phyloP scores from a whole-genome alignment of 345 rosid species.

The Dovyalis caffra region DNA sequence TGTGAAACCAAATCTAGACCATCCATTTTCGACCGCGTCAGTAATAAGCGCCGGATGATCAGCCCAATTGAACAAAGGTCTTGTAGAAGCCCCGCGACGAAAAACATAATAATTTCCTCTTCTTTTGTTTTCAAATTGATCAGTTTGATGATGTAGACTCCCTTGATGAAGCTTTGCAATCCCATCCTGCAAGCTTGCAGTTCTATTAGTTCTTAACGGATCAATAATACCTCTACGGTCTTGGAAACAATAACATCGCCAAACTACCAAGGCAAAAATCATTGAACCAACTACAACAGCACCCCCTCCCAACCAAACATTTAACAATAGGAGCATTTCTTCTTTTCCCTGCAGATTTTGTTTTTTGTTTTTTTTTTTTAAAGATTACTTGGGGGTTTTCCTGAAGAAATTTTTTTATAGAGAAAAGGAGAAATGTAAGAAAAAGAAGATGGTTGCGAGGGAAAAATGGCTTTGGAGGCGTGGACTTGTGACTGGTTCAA shows the following conservation, averaged over 20 bases:
- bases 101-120: constrained; percentile 48
- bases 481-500: constrained; percentile 53
- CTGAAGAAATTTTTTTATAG: background rate
- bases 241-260: constrained; percentile 43
- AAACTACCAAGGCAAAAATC: constrained; percentile 34
- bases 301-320: constrained; percentile 31
- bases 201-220: constrained; percentile 12
- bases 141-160: constrained; percentile 38
- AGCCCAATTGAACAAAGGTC: constrained; percentile 63
- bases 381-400: background rate
- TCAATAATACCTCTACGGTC: constrained; percentile 17
- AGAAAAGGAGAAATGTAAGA: background rate
- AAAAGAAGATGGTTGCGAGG: constrained; percentile 5
- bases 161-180: constrained; percentile 58
- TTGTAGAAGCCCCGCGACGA: constrained; percentile 41
- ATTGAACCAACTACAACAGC: constrained; percentile 24
- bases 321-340: constrained; percentile 47
- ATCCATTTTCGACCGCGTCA: constrained; percentile 81
- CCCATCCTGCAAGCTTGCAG: constrained; percentile 45
- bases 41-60: constrained; percentile 71
- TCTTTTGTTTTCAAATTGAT: constrained; percentile 42
- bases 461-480: constrained; percentile 10
- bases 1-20: constrained; percentile 79
- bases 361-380: background rate
- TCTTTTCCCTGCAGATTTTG: background rate